These are phyloP conservation scores for Aspergillus sp. DNA, from an alignment of 2,329 filamentous ascomycete species.

Conservation along the genomic window DNA sequence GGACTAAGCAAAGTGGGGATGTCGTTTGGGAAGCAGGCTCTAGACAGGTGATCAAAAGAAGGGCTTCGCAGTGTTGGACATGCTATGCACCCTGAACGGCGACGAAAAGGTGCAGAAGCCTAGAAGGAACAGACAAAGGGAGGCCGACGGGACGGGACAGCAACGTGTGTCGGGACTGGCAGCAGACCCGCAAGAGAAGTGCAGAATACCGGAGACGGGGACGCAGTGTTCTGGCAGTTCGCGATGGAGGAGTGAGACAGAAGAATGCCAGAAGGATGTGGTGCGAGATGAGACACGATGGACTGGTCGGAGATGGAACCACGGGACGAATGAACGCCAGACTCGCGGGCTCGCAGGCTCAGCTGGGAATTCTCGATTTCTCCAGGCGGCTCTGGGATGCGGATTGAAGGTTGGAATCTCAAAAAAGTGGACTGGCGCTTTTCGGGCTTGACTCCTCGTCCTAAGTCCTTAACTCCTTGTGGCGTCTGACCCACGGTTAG, in stretches of 20 bases:
- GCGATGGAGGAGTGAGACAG: background rate
- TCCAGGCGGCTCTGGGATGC: conserved; percentile 22
- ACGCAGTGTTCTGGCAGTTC: background rate
- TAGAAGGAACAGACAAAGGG: conserved; percentile 15
- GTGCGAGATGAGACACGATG: conserved; percentile 2
- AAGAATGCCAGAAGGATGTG: conserved; percentile 1
- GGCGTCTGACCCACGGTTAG: conserved; percentile 25
- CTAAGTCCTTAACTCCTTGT: conserved; percentile 24
- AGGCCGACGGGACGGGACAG: conserved; percentile 20
- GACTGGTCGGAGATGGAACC: conserved; percentile 4
- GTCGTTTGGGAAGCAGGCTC: background rate
- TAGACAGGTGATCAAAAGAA: conserved; percentile 17
- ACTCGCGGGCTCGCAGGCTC: conserved; percentile 3
- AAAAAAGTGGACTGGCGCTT: conserved; percentile 10
- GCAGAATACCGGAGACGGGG: conserved; percentile 11
- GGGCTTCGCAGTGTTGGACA: conserved; percentile 12
- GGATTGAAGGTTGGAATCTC: conserved; percentile 13
- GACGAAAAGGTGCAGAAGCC: conserved; percentile 12
- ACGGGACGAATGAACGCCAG: background rate
- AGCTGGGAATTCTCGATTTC: conserved; percentile 9
- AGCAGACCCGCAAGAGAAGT: conserved; percentile 20
- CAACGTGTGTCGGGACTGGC: conserved; percentile 23
- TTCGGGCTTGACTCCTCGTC: conserved; percentile 19
- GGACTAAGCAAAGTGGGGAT: conserved; percentile 10
- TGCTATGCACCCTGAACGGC: conserved; percentile 14